Percentiles rank a stretch among this genome's conserved stretches.
Evolutionary conservation across 2,329 filamentous ascomycete species (phyloP).

Genomic region (Raffaelea ambrosiae): DNA sequence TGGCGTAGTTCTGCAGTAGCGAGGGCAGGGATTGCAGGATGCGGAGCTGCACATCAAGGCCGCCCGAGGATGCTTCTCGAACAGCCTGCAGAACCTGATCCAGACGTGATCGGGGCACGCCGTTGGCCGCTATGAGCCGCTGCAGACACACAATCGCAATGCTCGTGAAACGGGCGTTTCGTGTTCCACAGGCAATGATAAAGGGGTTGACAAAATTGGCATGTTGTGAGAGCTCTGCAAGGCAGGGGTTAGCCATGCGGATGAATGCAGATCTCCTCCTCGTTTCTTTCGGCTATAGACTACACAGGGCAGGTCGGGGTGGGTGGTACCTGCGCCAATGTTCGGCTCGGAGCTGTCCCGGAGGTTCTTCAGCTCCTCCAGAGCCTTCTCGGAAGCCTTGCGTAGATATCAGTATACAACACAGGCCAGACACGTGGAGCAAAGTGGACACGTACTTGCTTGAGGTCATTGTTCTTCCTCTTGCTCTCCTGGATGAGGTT

Average conservation of each 20-base stretch:
- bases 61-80: slow-evolving; percentile 71
- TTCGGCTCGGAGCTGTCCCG: slow-evolving; percentile 68
- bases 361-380: slow-evolving; percentile 77
- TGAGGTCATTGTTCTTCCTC: slow-evolving; percentile 83
- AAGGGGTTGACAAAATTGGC: slow-evolving; percentile 88
- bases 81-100: slow-evolving; percentile 83
- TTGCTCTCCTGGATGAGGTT: slow-evolving; percentile 94
- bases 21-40: slow-evolving; percentile 88
- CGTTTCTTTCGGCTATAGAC: too few relatives aligned
- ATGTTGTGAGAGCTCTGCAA: slow-evolving; percentile 69
- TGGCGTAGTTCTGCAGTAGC: slow-evolving; percentile 80
- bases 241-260: not conserved
- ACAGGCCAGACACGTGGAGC: too few relatives aligned
- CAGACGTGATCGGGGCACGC: slow-evolving; percentile 69
- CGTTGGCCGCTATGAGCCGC: slow-evolving; percentile 73
- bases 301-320: not conserved
- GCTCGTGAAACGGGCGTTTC: slow-evolving; percentile 80
- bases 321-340: slow-evolving; percentile 53
- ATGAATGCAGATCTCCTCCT: too few relatives aligned
- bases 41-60: slow-evolving; percentile 87
- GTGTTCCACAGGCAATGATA: slow-evolving; percentile 82
- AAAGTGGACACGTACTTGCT: slow-evolving; percentile 65
- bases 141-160: slow-evolving; percentile 87
- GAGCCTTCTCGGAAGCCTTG: slow-evolving; percentile 91
- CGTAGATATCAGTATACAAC: not conserved